These are phyloP conservation scores for Reutealis trisperma DNA, from an alignment of 345 rosid species.

Conservation along the genomic window DNA sequence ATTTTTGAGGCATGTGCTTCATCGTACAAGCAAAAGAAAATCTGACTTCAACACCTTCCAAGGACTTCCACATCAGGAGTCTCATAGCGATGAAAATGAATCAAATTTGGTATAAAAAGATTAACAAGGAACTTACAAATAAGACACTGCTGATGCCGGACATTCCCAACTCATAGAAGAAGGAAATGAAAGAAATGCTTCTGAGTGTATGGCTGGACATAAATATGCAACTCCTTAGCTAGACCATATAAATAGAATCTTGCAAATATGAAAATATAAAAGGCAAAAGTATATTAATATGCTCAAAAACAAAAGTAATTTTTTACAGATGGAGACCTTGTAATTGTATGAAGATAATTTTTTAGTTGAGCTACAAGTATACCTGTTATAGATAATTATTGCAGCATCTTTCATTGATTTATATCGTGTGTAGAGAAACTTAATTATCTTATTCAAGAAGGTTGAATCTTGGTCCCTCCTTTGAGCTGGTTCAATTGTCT, in stretches of 20 bases:
- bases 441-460: conserved; percentile 28
- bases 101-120: not conserved
- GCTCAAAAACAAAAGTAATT: not conserved
- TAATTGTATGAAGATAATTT: not conserved
- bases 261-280: not conserved
- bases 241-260: not conserved
- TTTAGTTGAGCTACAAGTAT: not conserved
- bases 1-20: too few species aligned
- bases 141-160: conserved; percentile 51
- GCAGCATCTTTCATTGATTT: conserved; percentile 52
- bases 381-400: conserved; percentile 41
- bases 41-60: not conserved
- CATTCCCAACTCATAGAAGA: conserved; percentile 61
- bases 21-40: too few species aligned
- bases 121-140: conserved; percentile 32
- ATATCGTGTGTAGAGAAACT: conserved; percentile 34
- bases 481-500: conserved; percentile 34
- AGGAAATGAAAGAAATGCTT: conserved; percentile 49
- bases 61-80: not conserved
- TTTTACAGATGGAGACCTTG: not conserved
- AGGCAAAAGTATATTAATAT: not conserved
- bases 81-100: not conserved
- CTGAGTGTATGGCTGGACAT: conserved; percentile 48
- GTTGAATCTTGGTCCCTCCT: conserved; percentile 37
- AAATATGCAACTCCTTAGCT: not conserved